phyloP scores from a whole-genome alignment of 768 basidiomycete genomes.

The Suillus ampliporus region DNA sequence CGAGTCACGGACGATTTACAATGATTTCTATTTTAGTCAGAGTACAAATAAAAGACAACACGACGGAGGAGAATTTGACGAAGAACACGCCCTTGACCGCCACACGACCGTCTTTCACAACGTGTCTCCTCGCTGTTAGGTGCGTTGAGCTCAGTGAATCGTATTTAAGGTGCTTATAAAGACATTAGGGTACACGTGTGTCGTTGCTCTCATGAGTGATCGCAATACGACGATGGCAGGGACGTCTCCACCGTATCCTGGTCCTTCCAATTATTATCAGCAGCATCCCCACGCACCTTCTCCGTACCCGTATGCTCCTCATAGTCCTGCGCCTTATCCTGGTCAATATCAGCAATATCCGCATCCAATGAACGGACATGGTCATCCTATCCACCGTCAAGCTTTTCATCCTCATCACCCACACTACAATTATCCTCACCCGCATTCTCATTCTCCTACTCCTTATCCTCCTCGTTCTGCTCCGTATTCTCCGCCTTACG shows the following conservation, averaged over 20 bases:
- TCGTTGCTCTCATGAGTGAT: conserved; percentile 9
- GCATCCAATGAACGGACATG: conserved; percentile 47
- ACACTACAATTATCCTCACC: conserved; percentile 43
- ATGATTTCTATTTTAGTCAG: conserved; percentile 19
- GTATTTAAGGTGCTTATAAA: too few species aligned
- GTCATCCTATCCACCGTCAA: conserved; percentile 40
- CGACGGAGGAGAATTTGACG: neutral
- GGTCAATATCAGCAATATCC: conserved; percentile 43
- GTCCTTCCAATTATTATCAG: conserved; percentile 32
- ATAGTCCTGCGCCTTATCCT: conserved; percentile 34
- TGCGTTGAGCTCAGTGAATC: conserved; percentile 2
- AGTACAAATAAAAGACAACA: conserved; percentile 25
- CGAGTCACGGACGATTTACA: conserved; percentile 25
- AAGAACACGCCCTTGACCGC: conserved; percentile 13
- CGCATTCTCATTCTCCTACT: conserved; percentile 35
- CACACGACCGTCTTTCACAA: too few species aligned
- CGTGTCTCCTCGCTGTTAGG: neutral
- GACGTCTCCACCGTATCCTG: conserved; percentile 33
- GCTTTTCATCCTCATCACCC: conserved; percentile 40
- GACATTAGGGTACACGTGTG: too few species aligned
- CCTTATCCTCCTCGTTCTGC: conserved; percentile 36
- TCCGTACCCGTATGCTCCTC: neutral
- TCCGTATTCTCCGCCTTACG: conserved; percentile 38
- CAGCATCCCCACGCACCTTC: conserved; percentile 35
- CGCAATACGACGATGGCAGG: conserved; percentile 30